These are phyloP conservation scores for Herpotrichia juniperi DNA, from an alignment of 2,329 filamentous ascomycete genomes.

Conservation along the genomic window DNA sequence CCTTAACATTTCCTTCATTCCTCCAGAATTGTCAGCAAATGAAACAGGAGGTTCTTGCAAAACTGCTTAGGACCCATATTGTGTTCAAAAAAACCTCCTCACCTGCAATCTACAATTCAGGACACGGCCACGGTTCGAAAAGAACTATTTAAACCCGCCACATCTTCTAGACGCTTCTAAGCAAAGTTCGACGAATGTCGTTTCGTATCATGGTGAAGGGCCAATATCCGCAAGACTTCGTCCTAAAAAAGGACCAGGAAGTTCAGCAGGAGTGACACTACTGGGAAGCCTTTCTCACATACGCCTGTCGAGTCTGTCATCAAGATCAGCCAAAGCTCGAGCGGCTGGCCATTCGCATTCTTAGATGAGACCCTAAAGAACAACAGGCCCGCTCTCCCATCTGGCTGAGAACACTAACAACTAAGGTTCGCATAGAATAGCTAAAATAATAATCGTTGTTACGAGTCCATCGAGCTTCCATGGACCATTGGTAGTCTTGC, in stretches of 20 bases:
- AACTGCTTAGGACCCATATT: conserved; percentile 4
- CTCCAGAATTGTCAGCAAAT: conserved; percentile 7
- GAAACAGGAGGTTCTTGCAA: neutral
- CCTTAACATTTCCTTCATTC: neutral
- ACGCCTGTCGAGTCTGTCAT: neutral
- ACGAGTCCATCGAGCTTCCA: too few species aligned
- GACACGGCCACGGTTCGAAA: neutral
- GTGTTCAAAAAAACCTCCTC: conserved; percentile 1
- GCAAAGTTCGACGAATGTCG: neutral
- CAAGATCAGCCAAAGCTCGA: neutral
- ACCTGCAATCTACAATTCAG: neutral
- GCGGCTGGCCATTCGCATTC: neutral
- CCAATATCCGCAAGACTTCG: too few species aligned
- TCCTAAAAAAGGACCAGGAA: too few species aligned
- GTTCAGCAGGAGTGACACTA: neutral
- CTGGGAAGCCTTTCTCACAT: neutral
- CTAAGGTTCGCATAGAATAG: too few species aligned
- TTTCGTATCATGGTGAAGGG: neutral
- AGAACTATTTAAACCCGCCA: neutral
- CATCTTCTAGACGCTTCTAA: conserved; percentile 8
- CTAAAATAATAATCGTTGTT: too few species aligned
- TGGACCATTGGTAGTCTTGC: too few species aligned
- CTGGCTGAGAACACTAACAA: too few species aligned
- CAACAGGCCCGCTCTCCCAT: too few species aligned
- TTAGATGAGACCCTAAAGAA: neutral